Conservation (phyloP, 176 grass and related monocot species). For the Typha latifolia region DNA sequence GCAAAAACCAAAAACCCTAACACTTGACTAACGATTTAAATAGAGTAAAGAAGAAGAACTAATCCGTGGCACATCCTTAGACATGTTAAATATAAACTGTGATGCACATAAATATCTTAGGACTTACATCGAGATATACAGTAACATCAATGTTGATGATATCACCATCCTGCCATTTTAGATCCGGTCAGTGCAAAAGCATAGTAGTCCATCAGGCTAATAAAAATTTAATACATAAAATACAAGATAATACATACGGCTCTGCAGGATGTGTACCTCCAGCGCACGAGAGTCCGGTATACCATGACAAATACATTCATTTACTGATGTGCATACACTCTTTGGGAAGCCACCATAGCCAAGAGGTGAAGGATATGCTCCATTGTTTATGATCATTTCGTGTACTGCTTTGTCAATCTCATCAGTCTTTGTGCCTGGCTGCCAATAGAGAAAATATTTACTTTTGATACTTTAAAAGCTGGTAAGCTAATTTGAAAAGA, state of each 20-base stretch:
- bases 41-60: no score
- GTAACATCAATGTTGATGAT: constrained; percentile 99
- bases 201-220: not conserved
- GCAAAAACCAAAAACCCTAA: no score
- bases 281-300: constrained; percentile 89
- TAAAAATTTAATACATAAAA: not conserved
- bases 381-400: constrained; percentile 85
- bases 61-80: no score
- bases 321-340: constrained; percentile 91
- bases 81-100: no score
- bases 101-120: not conserved
- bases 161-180: constrained; percentile 66
- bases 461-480: constrained; percentile 10
- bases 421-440: constrained; percentile 92
- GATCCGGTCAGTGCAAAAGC: not conserved
- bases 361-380: constrained; percentile 90
- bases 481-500: not conserved
- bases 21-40: no score
- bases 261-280: constrained; percentile 46
- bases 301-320: constrained; percentile 96
- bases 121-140: constrained; percentile 87
- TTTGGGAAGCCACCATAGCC: constrained; percentile 88
- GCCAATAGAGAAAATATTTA: constrained; percentile 36
- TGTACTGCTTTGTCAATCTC: constrained; percentile 96
- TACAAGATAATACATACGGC: constrained; percentile 1